Evolutionary conservation across 192 early-diverging fungal genomes (phyloP), one percentile per base, ranked within the genome.

Genomic region (Linnemannia zychae): DNA sequence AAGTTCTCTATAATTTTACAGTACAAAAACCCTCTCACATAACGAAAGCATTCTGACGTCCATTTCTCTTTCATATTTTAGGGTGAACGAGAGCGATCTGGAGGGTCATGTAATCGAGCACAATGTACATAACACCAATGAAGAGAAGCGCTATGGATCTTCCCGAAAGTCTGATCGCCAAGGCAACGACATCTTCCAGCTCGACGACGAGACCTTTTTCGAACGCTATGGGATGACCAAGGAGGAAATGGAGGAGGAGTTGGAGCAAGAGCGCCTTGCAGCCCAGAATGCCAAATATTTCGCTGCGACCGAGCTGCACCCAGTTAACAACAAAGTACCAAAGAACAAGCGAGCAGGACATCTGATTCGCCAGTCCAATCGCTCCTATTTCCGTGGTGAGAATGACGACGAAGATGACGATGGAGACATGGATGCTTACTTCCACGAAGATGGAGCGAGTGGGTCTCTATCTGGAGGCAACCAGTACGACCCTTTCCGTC

Each of bases 251-350:
- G 79, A 79, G 46, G 87, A 89, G 13, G 79, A 87, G 28, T 53
- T 72, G 20, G 91, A 92, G 36, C 87, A 91, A 70, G 81, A 82
- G 38, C 74, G 90, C 33, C 84, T 92, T 31, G 82, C 91, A 4
- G 86, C 86, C 22, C 82, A 87, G 66, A 92, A 92, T 65, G 91
- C 91, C 4, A 92, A 90, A 68, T 91, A 92, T 63, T 92, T 92
- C 80, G 89, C 90, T 11, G 89, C 86, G 48, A 67, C 85, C 0
- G 79, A 81, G 65, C 20, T 78, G 0, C n/a, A 72, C 66, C 49
- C 71, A 15, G 67, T 87, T 46, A 87, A 87, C 36, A 82, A 67
- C 0, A 74, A 78, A 18, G 81, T 87, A 1, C 86, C 86, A 2
- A 87, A 82, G 60, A 74, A 82, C 48, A 74, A 57, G 36, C 70